Evolutionary conservation across 2,329 filamentous ascomycete genomes (phyloP).

Genomic region (Claviceps humidiphila): DNA sequence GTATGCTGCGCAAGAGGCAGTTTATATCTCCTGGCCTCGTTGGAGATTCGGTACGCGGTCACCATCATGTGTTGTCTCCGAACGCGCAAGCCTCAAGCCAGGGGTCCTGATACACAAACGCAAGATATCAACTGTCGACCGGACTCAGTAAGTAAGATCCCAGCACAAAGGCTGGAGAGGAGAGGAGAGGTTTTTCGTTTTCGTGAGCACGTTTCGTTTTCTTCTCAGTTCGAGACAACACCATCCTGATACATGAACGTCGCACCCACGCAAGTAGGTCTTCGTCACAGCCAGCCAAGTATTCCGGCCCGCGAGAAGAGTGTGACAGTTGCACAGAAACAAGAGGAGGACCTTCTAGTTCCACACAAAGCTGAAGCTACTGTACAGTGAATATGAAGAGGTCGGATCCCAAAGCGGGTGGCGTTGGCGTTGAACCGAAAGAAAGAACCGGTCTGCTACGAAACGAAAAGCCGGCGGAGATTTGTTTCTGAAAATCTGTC

Average conservation of each 20-base stretch:
- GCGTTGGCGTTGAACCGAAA: not conserved
- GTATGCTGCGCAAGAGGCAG: not conserved
- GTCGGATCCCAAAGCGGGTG: not conserved
- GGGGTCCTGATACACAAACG: not conserved
- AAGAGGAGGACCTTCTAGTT: constrained; percentile 1
- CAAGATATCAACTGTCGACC: not conserved
- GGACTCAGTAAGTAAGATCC: not conserved
- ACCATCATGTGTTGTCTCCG: constrained; percentile 2
- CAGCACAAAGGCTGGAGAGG: not conserved
- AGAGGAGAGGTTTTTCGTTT: too few relatives aligned
- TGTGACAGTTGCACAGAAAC: constrained; percentile 1
- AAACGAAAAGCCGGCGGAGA: not conserved
- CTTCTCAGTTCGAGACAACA: not conserved
- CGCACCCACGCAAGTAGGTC: not conserved
- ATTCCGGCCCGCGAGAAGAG: constrained; percentile 1
- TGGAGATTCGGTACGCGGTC: constrained; percentile 1
- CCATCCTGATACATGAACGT: constrained; percentile 1
- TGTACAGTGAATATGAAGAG: not conserved
- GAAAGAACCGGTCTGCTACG: not conserved
- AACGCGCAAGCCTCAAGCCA: not conserved
- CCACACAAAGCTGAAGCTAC: not conserved
- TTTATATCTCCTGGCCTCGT: constrained; percentile 2
- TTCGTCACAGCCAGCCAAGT: constrained; percentile 2
- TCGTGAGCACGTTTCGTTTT: too few relatives aligned
- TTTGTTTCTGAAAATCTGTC: not conserved